Base-by-base conservation (phyloP, 352 stramenopile genomes). In the Globisporangium megalacanthum region DNA sequence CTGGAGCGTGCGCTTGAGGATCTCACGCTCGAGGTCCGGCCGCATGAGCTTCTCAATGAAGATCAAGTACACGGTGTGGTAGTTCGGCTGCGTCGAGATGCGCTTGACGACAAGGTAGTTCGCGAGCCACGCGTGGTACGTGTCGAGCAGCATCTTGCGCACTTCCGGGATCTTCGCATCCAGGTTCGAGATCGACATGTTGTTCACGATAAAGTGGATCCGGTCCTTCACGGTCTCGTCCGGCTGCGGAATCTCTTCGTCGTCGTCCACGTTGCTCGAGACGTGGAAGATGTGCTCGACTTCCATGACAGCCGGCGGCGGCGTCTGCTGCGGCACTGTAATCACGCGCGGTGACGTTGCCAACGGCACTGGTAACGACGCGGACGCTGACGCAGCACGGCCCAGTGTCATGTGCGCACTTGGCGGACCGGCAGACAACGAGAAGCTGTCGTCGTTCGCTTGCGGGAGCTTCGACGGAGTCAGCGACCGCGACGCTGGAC, bases 101-200 rank as follows among this genome's bases (percentile, higher is more conserved):
- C 97, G 88, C 73, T 99, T 99, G 11, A 98, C 94, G 10, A 99
- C 97, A 20, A 99, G 73, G 66, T 99, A 99, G 70, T 99, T 97
- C 13, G 96, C 97, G 60, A 99, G 89, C 97, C 97, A 99, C 19
- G 79, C 78, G 73, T 98, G 97, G 71, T 98, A 97, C 53, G 85
- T 79, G 53, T 92, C 81, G 25, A 97, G 63, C 25, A 99, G 67
- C 65, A 99, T 87, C 42, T 97, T 94, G 48, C 92, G 95, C 41
- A 99, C 80, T 60, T 99, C 96, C 20, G 94, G 78, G 31, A 98
- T 97, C 75, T 99, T 99, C 31, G 79, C 80, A 52, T 99, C 94
- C 20, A 47, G 42, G 42, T 47, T 47, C 42, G 42, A 47, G 17
- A 47, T 47, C 42, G 42, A 47, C 42, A 47, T 47, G 42, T 47